These are phyloP conservation scores for Apiotrichum gamsii DNA, from an alignment of 1,284 basidiomycete species.

Conservation along the genomic window DNA sequence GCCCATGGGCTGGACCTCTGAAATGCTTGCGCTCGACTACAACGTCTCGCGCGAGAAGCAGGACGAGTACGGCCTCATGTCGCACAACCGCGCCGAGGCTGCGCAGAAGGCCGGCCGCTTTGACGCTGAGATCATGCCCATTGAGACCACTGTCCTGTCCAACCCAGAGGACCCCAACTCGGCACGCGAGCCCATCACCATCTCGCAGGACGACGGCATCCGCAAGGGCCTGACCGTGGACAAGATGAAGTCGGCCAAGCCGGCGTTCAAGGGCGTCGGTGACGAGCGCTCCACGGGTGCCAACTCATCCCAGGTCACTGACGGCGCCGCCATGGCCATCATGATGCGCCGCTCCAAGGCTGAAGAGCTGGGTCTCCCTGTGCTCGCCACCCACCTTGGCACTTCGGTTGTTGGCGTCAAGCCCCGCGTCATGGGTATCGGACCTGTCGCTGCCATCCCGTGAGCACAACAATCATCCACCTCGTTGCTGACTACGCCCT, in stretches of 20 bases:
- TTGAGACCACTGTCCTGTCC: slow-evolving; percentile 52
- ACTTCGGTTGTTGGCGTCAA: slow-evolving; percentile 66
- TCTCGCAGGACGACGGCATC: slow-evolving; percentile 76
- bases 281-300: slow-evolving; percentile 63
- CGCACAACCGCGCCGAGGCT: slow-evolving; percentile 67
- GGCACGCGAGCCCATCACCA: slow-evolving; percentile 51
- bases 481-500: background rate
- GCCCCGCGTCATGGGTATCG: slow-evolving; percentile 79
- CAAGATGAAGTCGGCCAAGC: slow-evolving; percentile 58
- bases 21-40: slow-evolving; percentile 73
- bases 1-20: slow-evolving; percentile 90
- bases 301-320: slow-evolving; percentile 80
- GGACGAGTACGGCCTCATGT: slow-evolving; percentile 73
- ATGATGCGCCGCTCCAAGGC: slow-evolving; percentile 82
- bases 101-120: slow-evolving; percentile 62
- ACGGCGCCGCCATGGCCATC: slow-evolving; percentile 77
- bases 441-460: slow-evolving; percentile 66
- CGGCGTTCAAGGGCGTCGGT: slow-evolving; percentile 86
- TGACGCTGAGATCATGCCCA: slow-evolving; percentile 70
- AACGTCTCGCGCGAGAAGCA: slow-evolving; percentile 67
- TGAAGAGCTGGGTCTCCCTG: slow-evolving; percentile 64
- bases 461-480: slow-evolving; percentile 2
- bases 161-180: slow-evolving; percentile 27
- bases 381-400: slow-evolving; percentile 71
- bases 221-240: slow-evolving; percentile 69